Percentiles rank a stretch among this genome's conserved stretches.
These are phyloP conservation scores for Myriosclerotinia curreyana DNA, from an alignment of 2,329 filamentous ascomycete genomes.

Conservation along the genomic window DNA sequence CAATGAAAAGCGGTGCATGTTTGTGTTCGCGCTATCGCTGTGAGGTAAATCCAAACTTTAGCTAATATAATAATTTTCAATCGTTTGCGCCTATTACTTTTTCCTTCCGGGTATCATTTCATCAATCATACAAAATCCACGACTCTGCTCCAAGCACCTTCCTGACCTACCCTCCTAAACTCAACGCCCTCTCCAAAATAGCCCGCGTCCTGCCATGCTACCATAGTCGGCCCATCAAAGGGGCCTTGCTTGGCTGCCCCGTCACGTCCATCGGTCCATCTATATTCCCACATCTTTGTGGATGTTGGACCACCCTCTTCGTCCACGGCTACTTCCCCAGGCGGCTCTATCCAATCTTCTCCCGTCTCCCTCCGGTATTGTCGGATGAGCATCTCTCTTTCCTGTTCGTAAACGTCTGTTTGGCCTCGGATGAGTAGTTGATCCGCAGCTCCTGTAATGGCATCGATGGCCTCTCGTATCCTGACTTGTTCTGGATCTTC, in stretches of 20 bases:
- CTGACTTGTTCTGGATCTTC: conserved; percentile 67
- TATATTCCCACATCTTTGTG: conserved; percentile 75
- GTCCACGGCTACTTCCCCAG: conserved; percentile 40
- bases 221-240: conserved; percentile 82
- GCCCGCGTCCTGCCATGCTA: conserved; percentile 84
- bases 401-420: conserved; percentile 86
- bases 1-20: neutral
- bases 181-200: conserved; percentile 92
- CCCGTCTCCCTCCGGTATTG: conserved; percentile 84
- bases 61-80: neutral
- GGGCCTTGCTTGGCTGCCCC: conserved; percentile 78
- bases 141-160: conserved; percentile 41
- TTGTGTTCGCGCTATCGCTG: neutral
- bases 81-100: neutral
- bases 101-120: conserved; percentile 18
- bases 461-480: conserved; percentile 71
- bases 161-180: conserved; percentile 60
- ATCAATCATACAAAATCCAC: conserved; percentile 39
- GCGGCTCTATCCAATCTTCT: conserved; percentile 70
- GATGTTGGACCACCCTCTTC: conserved; percentile 30
- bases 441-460: conserved; percentile 86
- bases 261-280: conserved; percentile 87
- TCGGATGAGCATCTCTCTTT: conserved; percentile 77
- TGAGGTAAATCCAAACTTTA: neutral
- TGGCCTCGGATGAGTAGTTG: conserved; percentile 79